Conservation (phyloP, 441 rosid species). For the Populus trichocarpa region DNA sequence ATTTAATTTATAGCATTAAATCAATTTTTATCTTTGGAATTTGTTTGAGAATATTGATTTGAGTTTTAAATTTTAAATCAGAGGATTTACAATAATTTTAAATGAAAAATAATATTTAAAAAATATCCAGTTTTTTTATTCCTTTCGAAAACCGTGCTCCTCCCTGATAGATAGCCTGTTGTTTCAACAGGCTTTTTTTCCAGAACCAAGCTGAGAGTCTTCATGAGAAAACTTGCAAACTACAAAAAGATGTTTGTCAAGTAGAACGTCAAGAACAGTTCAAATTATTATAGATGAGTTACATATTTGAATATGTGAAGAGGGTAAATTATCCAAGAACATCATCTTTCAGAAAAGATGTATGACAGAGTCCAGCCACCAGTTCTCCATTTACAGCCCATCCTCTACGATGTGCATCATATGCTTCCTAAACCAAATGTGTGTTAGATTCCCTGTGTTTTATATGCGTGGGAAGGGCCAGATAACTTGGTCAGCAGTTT, state of each 20-base stretch:
- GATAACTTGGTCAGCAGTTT: background rate
- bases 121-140: too few species aligned
- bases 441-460: background rate
- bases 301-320: background rate
- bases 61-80: too few species aligned
- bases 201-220: constrained; percentile 82
- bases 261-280: background rate
- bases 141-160: constrained; percentile 14
- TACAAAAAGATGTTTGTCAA: constrained; percentile 16
- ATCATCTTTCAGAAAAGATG: background rate
- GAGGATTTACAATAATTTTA: too few species aligned
- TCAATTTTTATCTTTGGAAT: too few species aligned
- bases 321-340: background rate
- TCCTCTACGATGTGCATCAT: background rate
- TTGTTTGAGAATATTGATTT: too few species aligned
- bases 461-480: background rate
- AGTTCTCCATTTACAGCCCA: background rate
- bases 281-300: background rate
- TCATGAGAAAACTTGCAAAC: constrained; percentile 92
- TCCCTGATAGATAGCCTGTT: constrained; percentile 61
- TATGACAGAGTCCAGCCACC: background rate
- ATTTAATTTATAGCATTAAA: too few species aligned
- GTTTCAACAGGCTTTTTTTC: constrained; percentile 81
- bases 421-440: background rate
- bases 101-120: too few species aligned